phyloP scores from a whole-genome alignment of 345 rosid species.

The Kandelia obovata region DNA sequence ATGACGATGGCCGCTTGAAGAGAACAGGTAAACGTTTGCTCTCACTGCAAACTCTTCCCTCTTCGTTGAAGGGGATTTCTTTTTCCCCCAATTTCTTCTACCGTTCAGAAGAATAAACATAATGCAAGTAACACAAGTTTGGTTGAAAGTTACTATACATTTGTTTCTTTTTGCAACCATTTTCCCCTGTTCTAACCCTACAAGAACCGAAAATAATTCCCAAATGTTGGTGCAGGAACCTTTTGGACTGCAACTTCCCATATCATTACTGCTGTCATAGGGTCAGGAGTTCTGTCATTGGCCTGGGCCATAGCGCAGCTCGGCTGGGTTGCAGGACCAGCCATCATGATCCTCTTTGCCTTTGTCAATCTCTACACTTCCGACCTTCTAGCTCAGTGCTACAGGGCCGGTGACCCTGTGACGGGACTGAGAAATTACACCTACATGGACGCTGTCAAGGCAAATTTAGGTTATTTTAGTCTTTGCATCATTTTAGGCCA shows the following conservation, averaged over 20 bases:
- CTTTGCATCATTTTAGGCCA: not conserved
- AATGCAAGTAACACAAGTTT: too few species aligned
- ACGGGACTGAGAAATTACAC: slow-evolving; percentile 45
- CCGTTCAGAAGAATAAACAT: too few species aligned
- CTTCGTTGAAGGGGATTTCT: not conserved
- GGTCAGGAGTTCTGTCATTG: slow-evolving; percentile 50
- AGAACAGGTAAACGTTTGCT: slow-evolving; percentile 36
- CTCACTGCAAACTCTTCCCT: not conserved
- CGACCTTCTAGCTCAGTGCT: slow-evolving; percentile 36
- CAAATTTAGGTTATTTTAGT: slow-evolving; percentile 31
- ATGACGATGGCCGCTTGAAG: slow-evolving; percentile 58
- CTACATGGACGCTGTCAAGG: slow-evolving; percentile 50
- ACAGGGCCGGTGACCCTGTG: slow-evolving; percentile 45
- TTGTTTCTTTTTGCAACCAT: too few species aligned
- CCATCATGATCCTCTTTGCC: slow-evolving; percentile 40
- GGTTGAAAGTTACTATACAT: too few species aligned
- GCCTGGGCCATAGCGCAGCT: slow-evolving; percentile 54
- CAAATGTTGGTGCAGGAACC: slow-evolving; percentile 34
- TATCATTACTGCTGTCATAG: slow-evolving; percentile 49
- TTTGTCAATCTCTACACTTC: slow-evolving; percentile 43
- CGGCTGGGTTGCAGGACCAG: slow-evolving; percentile 53
- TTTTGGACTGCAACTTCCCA: slow-evolving; percentile 51
- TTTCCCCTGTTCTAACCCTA: not conserved
- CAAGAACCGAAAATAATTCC: not conserved
- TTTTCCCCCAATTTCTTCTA: not conserved